Base-by-base conservation (phyloP, 176 grass and related monocot species). In the Eragrostis curvula region DNA sequence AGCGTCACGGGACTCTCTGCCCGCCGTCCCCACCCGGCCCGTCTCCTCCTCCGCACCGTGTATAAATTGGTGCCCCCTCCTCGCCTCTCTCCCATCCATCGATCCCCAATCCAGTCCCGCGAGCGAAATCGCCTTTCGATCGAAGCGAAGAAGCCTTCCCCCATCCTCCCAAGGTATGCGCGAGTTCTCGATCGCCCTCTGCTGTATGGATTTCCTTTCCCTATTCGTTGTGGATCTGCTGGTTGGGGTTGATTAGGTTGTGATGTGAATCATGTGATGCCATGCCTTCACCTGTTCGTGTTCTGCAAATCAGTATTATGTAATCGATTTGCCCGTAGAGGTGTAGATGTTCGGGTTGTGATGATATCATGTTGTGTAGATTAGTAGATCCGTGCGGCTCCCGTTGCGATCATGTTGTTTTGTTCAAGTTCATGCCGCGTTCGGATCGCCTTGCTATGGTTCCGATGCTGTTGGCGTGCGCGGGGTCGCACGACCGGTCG, bases 121-220 rank as follows among this genome's bases (percentile, higher is more conserved):
- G 1, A 55, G 29, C 24, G 12, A 80, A 36, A 17, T 64, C 28
- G 17, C 23, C 17, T 0, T 20, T 14, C 66, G n/a, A 64, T 44
- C 66, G 56, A 47, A 71, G 66, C 56, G 17, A 47, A 66, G 24
- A 18, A 58, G 40, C 25, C 20, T 7, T 29, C 17, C 30, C 30
- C n/a, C 1, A 66, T 79, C 41, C 6, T 39, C 39, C 73, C 75
- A 75, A 89, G 87, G 87, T 89, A 89, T 27, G 69, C 51, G 43
- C 51, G 43, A 59, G 16, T 21, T 43, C 12, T 10, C 62, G 60
- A 80, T 62, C 70, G 21, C 63, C 15, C 16, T 42, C 16, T 18
- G 17, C 9, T 46, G 9, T 5, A 0, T 47, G 44, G 0, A 24
- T 42, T 9, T 46, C 20, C 21, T 57, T n/a, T 24, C 25, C 50